Evolutionary conservation across 495 filamentous ascomycete species (phyloP), one percentile per base, ranked within the genome.

Genomic region (Aspergillus sparsus): DNA sequence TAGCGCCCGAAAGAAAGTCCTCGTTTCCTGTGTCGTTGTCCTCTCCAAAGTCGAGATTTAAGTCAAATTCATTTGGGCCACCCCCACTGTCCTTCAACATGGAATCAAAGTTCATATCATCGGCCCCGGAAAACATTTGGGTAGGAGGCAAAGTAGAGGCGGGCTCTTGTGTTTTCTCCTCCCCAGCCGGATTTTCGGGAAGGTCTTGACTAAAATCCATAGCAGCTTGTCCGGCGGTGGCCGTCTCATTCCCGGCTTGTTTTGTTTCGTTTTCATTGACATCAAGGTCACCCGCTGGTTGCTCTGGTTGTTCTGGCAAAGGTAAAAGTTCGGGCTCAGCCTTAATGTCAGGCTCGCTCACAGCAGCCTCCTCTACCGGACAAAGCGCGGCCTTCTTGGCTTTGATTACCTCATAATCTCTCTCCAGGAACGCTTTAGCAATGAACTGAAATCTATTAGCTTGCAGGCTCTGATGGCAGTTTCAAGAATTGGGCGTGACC

Each of bases 31-130:
- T n/a, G 53, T 74, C 68, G n/a, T 74, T 73, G 44, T 80, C 78
- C 45, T 74, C 72, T 42, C 73, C 66, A 62, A 82, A 80, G 56
- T 78, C 76, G 7, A 82, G 66, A 49, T 76, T 77, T 4, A 83
- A 71, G 45, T 81, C 71, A 34, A 82, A 74, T 7, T 75, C 74
- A 55, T 77, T 78, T 1, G 66, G 49, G 10, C 66, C 70, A 13
- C 44, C 21, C 46, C 67, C 66, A 31, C 53, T 61, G 8, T 76
- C 71, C n/a, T 74, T 68, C 11, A 78, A 68, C 34, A 73, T 64
- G 0, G 74, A 72, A 46, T 77, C 73, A 36, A 77, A 77, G 16
- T 75, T 77, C 46, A 79, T 62, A 1, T 77, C 77, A 21, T 72
- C 69, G 11, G 66, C 37, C 4, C 57, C 66, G 21, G 68, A 51